A percentile compares a stretch with the other conserved stretches of the same genome.
These are phyloP conservation scores for Polygonum aviculare DNA, from an alignment of 148 eudicot genomes.

Conservation along the genomic window DNA sequence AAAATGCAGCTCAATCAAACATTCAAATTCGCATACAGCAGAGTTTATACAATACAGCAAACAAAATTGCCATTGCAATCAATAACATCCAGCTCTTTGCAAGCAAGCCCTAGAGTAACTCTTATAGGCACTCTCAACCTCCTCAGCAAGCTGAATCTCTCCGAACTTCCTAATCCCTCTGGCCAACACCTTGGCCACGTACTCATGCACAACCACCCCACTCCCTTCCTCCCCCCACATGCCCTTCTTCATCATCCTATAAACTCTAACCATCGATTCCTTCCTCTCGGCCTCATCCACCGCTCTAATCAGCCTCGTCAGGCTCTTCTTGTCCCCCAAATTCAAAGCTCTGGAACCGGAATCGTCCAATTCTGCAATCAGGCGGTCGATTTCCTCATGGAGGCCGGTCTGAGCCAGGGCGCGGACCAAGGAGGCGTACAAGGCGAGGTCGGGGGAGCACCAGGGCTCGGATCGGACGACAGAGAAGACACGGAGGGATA, in stretches of 20 bases:
- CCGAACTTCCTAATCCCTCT: slow-evolving; percentile 66
- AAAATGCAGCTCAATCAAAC: neutral
- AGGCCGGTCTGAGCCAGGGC: slow-evolving; percentile 31
- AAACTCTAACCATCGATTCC: slow-evolving; percentile 58
- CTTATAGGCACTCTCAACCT: slow-evolving; percentile 44
- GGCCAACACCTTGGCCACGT: slow-evolving; percentile 66
- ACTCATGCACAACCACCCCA: slow-evolving; percentile 52
- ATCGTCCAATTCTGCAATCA: slow-evolving; percentile 26
- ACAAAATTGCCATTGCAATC: neutral
- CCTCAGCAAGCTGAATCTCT: slow-evolving; percentile 40
- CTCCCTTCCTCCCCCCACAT: slow-evolving; percentile 46
- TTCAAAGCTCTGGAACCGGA: slow-evolving; percentile 15
- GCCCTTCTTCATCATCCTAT: slow-evolving; percentile 60
- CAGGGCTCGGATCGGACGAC: slow-evolving; percentile 45
- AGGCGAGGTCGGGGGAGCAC: slow-evolving; percentile 34
- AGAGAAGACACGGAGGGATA: slow-evolving; percentile 54
- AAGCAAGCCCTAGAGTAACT: slow-evolving; percentile 7
- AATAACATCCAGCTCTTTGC: slow-evolving; percentile 15
- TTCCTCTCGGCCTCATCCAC: slow-evolving; percentile 42
- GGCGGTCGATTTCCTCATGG: slow-evolving; percentile 38
- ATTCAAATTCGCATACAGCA: neutral
- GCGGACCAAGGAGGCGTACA: slow-evolving; percentile 36
- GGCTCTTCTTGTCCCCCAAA: slow-evolving; percentile 39
- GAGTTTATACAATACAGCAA: neutral
- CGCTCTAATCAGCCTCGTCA: slow-evolving; percentile 50